phyloP scores from a whole-genome alignment of 2,329 filamentous ascomycete species.

The Fusarium sp. region DNA sequence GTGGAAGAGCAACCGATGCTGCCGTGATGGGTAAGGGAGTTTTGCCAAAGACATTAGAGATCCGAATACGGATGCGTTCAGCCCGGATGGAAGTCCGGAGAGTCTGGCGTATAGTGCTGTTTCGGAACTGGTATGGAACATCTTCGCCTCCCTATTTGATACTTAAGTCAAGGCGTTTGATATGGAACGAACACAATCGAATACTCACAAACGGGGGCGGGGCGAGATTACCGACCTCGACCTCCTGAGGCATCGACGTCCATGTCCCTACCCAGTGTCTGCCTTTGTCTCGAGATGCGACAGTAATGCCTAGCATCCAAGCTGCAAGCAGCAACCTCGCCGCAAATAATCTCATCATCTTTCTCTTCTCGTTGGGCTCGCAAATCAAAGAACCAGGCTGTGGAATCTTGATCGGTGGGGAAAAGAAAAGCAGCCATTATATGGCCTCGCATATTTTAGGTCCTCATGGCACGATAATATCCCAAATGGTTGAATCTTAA shows the following conservation, averaged over 20 bases:
- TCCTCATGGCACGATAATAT: not conserved
- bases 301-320: slow-evolving; percentile 1
- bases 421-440: not conserved
- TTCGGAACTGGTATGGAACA: slow-evolving; percentile 19
- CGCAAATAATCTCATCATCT: not conserved
- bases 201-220: slow-evolving; percentile 29
- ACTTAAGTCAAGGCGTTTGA: not conserved
- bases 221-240: slow-evolving; percentile 26
- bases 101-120: slow-evolving; percentile 28
- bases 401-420: not conserved
- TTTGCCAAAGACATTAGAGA: slow-evolving; percentile 33
- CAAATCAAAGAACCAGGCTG: not conserved
- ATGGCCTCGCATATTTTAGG: not conserved
- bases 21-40: slow-evolving; percentile 23
- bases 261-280: slow-evolving; percentile 33
- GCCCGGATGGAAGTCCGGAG: slow-evolving; percentile 25
- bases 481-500: not conserved
- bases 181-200: not conserved
- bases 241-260: slow-evolving; percentile 32
- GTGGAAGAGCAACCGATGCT: slow-evolving; percentile 20
- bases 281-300: slow-evolving; percentile 4
- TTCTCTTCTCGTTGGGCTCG: not conserved
- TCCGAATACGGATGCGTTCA: slow-evolving; percentile 20
- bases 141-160: slow-evolving; percentile 18
- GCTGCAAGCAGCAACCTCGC: slow-evolving; percentile 7